Percentiles rank a stretch among this genome's conserved stretches.
Conservation (phyloP, 2,329 filamentous ascomycete species). For the Phoma sp. region DNA sequence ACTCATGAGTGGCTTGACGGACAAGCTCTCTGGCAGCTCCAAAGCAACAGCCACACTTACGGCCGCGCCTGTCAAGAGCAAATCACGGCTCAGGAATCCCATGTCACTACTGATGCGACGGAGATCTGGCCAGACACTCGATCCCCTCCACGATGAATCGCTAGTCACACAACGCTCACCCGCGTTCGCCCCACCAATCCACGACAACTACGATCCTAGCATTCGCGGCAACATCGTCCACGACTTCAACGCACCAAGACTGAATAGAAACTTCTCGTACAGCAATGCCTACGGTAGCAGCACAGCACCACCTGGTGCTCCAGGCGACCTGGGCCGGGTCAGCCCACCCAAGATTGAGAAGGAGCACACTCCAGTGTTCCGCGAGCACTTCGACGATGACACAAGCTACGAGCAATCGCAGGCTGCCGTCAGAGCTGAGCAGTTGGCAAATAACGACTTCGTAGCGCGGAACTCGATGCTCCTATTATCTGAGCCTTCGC, state of each 20-base stretch:
- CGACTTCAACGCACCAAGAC: conserved; percentile 68
- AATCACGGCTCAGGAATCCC: conserved; percentile 64
- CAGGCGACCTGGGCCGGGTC: conserved; percentile 30
- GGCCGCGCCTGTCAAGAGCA: conserved; percentile 44
- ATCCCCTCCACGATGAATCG: conserved; percentile 56
- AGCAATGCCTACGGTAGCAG: conserved; percentile 38
- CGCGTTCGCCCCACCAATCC: conserved; percentile 55
- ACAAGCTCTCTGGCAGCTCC: conserved; percentile 36
- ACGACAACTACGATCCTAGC: conserved; percentile 67
- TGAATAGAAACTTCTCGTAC: conserved; percentile 52
- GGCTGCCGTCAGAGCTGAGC: conserved; percentile 55
- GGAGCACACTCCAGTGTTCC: conserved; percentile 65
- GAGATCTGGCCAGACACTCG: conserved; percentile 60
- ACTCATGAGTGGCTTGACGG: conserved; percentile 39
- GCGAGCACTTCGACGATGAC: conserved; percentile 66
- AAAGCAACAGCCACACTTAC: conserved; percentile 30
- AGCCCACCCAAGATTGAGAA: conserved; percentile 48
- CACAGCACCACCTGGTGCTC: conserved; percentile 4
- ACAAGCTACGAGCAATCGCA: conserved; percentile 48
- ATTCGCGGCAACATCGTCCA: conserved; percentile 69
- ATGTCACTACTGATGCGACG: conserved; percentile 66
- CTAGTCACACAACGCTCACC: conserved; percentile 57
- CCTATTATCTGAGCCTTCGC: conserved; percentile 32
- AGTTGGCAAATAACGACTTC: conserved; percentile 57
- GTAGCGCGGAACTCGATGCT: conserved; percentile 52